Percentiles rank a stretch among this genome's conserved stretches.
These are phyloP conservation scores for Backusella morwellensis DNA, from an alignment of 192 early-diverging fungal genomes.

Conservation along the genomic window DNA sequence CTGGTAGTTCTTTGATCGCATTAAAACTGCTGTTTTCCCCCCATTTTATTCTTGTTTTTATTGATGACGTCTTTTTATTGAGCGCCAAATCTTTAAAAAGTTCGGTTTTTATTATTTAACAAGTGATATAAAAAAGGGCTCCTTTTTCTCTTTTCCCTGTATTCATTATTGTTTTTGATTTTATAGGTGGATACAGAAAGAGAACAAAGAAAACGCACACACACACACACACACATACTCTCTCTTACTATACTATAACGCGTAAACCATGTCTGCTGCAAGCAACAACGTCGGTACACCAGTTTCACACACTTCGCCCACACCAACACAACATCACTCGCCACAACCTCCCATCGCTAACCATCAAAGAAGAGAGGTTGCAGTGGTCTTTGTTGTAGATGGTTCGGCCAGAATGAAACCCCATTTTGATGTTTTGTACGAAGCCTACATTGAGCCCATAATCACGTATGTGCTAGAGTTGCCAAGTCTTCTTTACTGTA, in stretches of 20 bases:
- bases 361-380: slow-evolving; percentile 47
- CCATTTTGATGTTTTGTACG: slow-evolving; percentile 42
- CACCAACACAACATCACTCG: slow-evolving; percentile 12
- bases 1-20: too few relatives aligned
- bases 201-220: too few relatives aligned
- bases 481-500: background rate
- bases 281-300: slow-evolving; percentile 17
- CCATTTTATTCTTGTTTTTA: too few relatives aligned
- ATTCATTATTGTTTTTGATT: background rate
- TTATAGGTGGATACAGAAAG: background rate
- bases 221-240: background rate
- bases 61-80: too few relatives aligned
- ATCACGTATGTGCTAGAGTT: slow-evolving; percentile 33
- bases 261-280: background rate
- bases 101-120: too few relatives aligned
- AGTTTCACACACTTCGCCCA: slow-evolving; percentile 26
- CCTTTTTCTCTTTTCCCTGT: background rate
- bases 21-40: too few relatives aligned
- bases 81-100: too few relatives aligned
- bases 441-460: slow-evolving; percentile 54
- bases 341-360: slow-evolving; percentile 24
- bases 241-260: background rate
- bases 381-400: slow-evolving; percentile 56
- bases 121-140: background rate
- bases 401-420: slow-evolving; percentile 49